These are phyloP conservation scores for Verticillium albo-atrum DNA, from an alignment of 2,329 filamentous ascomycete species.

Conservation along the genomic window DNA sequence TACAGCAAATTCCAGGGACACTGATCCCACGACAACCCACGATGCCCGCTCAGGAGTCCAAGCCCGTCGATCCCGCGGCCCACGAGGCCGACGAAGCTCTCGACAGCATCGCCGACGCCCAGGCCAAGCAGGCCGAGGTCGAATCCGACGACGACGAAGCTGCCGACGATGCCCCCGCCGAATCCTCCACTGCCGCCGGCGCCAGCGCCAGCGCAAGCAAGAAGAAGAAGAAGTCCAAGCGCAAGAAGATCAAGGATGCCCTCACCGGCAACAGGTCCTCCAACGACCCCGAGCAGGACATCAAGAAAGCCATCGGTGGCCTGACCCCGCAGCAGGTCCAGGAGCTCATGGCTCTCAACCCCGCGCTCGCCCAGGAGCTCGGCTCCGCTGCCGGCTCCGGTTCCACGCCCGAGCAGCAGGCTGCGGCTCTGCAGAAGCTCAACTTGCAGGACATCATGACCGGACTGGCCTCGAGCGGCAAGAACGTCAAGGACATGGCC, in stretches of 20 bases:
- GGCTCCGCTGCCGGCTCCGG: constrained; percentile 27
- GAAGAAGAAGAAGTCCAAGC: constrained; percentile 62
- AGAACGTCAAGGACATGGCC: constrained; percentile 94
- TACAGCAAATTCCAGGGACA: neutral
- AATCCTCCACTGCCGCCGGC: constrained; percentile 31
- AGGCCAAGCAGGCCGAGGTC: constrained; percentile 42
- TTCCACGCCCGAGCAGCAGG: constrained; percentile 35
- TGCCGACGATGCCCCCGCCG: constrained; percentile 30
- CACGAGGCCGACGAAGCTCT: constrained; percentile 40
- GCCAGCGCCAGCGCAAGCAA: constrained; percentile 17
- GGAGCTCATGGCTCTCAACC: constrained; percentile 68
- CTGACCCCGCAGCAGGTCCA: constrained; percentile 54
- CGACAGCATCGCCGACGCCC: constrained; percentile 27
- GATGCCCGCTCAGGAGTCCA: constrained; percentile 58
- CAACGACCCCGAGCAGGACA: constrained; percentile 29
- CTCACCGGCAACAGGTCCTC: constrained; percentile 25
- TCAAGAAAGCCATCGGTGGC: constrained; percentile 47
- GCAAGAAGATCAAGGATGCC: constrained; percentile 53
- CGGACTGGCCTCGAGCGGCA: constrained; percentile 69
- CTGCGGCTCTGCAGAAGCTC: constrained; percentile 56
- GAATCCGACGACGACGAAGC: constrained; percentile 42
- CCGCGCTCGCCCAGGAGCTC: constrained; percentile 62
- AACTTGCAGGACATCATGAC: constrained; percentile 70
- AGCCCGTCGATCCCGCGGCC: constrained; percentile 50
- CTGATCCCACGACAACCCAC: constrained; percentile 2